phyloP scores from a whole-genome alignment of 441 rosid species.

The Adansonia rubrostipa region DNA sequence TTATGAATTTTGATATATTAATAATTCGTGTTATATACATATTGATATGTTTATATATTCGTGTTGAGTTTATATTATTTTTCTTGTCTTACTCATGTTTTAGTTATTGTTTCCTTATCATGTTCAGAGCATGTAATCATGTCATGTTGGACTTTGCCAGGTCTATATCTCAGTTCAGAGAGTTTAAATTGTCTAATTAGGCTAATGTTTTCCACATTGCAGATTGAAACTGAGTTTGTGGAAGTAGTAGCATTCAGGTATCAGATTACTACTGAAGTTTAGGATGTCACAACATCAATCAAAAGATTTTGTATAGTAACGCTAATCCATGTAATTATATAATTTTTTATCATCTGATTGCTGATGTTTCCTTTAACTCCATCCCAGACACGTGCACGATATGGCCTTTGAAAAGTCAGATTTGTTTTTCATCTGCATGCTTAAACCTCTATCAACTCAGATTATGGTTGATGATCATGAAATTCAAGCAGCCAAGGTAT shows the following conservation, averaged over 20 bases:
- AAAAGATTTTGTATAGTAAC: neutral
- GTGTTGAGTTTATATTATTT: too few species aligned
- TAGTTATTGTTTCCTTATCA: too few species aligned
- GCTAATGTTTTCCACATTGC: slow-evolving; percentile 28
- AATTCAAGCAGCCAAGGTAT: slow-evolving; percentile 85
- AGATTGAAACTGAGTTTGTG: slow-evolving; percentile 80
- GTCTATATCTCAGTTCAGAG: neutral
- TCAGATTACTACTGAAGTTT: neutral
- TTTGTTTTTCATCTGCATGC: slow-evolving; percentile 89
- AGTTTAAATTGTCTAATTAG: neutral
- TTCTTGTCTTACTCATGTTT: too few species aligned
- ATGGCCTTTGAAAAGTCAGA: slow-evolving; percentile 88
- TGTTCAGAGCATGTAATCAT: too few species aligned
- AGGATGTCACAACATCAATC: neutral
- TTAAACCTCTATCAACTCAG: slow-evolving; percentile 67
- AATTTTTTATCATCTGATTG: neutral
- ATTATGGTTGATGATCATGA: slow-evolving; percentile 66
- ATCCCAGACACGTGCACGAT: slow-evolving; percentile 83
- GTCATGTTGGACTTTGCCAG: neutral
- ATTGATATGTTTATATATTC: neutral
- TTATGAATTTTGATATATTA: too few species aligned
- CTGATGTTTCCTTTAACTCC: neutral
- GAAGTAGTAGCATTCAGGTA: slow-evolving; percentile 92
- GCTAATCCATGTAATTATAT: neutral
- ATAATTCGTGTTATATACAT: too few species aligned